Base-by-base conservation (phyloP, 2,329 filamentous ascomycete species). In the Fusarium subglutinans region DNA sequence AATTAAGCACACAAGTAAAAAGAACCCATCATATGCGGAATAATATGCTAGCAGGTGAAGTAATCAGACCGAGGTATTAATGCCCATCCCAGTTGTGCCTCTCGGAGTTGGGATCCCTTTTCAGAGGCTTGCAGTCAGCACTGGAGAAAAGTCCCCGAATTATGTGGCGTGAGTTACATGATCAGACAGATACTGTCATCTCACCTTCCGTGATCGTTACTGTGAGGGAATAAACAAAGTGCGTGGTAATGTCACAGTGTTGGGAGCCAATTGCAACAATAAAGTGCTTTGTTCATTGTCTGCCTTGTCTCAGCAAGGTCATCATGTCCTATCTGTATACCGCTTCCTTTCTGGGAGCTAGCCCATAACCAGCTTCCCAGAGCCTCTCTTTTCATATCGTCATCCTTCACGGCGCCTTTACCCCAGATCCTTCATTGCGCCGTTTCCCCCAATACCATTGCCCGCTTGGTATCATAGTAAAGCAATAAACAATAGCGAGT, bases 341-440 rank as follows among this genome's bases (percentile, higher is more conserved):
- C 57, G 41, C 63, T 43, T 68, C 63, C 65, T 60, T 50, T 61
- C 62, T 60, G 59, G 78, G 76, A 79, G 70, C 78, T 80, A 76
- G 76, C 78, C 78, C 75, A 73, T 79, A 63, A 38, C 64, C 76
- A 75, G 71, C 71, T 79, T 79, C 75, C 78, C 72, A 76, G 78
- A 80, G 77, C 78, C 71, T 73, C 65, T 65, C 68, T 59, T 70
- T 70, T 77, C 69, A 62, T 70, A 53, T 63, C 64, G 55, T 68
- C 61, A 63, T 71, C 61, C 50, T 61, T 48, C 54, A 62, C 66
- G 62, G 61, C 68, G 61, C 69, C 59, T 53, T 45, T 54, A 76
- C 66, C 63, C 69, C 65, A 75, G 35, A 71, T 54, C 67, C 64
- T 70, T 65, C 64, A 63, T 66, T 76, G 67, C 70, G 73, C 74